phyloP scores from a whole-genome alignment of 192 early-diverging fungal genomes.

The Funneliformis geosporum region DNA sequence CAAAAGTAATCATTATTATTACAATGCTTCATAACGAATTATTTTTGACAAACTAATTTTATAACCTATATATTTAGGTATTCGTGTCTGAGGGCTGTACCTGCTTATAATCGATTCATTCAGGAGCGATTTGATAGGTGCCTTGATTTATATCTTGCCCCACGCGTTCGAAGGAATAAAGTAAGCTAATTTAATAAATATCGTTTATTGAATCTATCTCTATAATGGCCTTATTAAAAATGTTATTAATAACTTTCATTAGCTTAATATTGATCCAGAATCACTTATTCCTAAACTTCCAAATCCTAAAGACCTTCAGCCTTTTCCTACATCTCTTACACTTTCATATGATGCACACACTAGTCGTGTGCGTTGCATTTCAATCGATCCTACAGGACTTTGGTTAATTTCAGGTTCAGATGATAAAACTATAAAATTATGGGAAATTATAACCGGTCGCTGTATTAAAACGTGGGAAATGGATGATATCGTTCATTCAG shows the following conservation, averaged over 20 bases:
- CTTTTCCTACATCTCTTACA: slow-evolving; percentile 84
- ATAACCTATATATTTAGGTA: slow-evolving; percentile 43
- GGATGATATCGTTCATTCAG: slow-evolving; percentile 65
- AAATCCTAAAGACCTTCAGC: slow-evolving; percentile 89
- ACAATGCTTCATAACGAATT: neutral
- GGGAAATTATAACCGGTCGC: slow-evolving; percentile 90
- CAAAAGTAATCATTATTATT: slow-evolving; percentile 55
- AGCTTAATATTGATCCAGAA: slow-evolving; percentile 86
- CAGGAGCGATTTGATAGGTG: slow-evolving; percentile 96
- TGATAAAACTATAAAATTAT: slow-evolving; percentile 84
- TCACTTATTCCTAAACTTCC: slow-evolving; percentile 95
- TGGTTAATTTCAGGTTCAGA: slow-evolving; percentile 90
- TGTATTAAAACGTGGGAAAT: slow-evolving; percentile 79
- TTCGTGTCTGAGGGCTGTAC: slow-evolving; percentile 77
- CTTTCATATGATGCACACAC: slow-evolving; percentile 84
- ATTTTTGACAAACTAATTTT: neutral
- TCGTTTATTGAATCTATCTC: neutral
- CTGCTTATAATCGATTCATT: slow-evolving; percentile 86
- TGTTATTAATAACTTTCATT: too few relatives aligned
- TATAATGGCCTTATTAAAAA: too few relatives aligned
- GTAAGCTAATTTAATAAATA: slow-evolving; percentile 33
- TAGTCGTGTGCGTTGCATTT: slow-evolving; percentile 75
- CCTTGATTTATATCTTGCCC: slow-evolving; percentile 95
- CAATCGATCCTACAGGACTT: slow-evolving; percentile 91
- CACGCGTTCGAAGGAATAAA: slow-evolving; percentile 84